A percentile compares a stretch with the other conserved stretches of the same genome.
phyloP scores from a whole-genome alignment of 2,329 filamentous ascomycete species.

The Aspergillus eucalypticola region DNA sequence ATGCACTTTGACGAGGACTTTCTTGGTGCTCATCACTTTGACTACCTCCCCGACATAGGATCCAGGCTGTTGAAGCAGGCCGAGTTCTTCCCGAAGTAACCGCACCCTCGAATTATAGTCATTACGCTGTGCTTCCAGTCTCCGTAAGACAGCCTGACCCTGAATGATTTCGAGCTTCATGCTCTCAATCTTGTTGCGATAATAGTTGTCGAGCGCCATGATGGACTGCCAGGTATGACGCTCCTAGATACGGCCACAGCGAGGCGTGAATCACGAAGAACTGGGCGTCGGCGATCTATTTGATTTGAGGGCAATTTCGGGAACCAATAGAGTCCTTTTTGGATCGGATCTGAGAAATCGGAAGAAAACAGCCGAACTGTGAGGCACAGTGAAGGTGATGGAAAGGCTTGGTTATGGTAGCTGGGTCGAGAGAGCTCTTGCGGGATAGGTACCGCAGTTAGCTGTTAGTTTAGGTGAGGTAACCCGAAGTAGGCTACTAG shows the following conservation, averaged over 20 bases:
- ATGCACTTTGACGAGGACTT: constrained; percentile 98
- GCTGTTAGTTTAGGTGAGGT: constrained; percentile 9
- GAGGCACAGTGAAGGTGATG: background rate
- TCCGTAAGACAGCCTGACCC: constrained; percentile 89
- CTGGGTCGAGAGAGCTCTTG: background rate
- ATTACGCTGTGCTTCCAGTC: constrained; percentile 95
- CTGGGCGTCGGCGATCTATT: background rate
- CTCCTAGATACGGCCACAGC: constrained; percentile 19
- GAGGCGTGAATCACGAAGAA: background rate
- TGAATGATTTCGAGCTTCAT: constrained; percentile 99
- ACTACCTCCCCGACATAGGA: constrained; percentile 99
- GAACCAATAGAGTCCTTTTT: background rate
- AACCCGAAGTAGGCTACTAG: background rate
- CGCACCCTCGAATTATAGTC: constrained; percentile 99
- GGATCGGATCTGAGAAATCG: background rate
- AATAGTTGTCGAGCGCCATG: constrained; percentile 99
- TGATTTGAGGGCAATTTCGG: background rate
- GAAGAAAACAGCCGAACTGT: background rate
- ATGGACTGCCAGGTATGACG: constrained; percentile 46
- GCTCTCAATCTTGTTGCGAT: constrained; percentile 99
- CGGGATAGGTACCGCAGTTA: background rate
- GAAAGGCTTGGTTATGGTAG: background rate
- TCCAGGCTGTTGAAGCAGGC: constrained; percentile 91
- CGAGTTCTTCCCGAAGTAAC: constrained; percentile 90
- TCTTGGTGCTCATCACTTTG: constrained; percentile 99